Evolutionary conservation across 768 basidiomycete species (phyloP), one percentile per base, ranked within the genome.

Genomic region (Pisolithus marmoratus): DNA sequence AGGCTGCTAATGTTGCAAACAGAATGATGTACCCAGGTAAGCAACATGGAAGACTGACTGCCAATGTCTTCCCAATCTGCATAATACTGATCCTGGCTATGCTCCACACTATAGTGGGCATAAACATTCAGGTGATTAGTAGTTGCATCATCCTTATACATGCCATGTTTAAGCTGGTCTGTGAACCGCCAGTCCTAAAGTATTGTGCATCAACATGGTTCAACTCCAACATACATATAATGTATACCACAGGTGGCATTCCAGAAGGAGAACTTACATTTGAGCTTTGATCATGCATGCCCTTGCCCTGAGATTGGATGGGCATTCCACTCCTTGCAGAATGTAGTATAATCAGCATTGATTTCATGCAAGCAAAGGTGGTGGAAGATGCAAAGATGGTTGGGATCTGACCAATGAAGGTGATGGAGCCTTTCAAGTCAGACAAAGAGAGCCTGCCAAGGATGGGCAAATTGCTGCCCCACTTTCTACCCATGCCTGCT

Each of bases 401-500:
- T 27, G 26, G 26, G 26, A 27, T 27, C 26, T 27, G 26, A 27
- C 26, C 26, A 5, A 27, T 27, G 5, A 27, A 27, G 3, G 26
- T 27, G 26, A 8, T 27, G 26, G 26, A 27, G 42, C 22, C 41
- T 19, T 46, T 67, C 65, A 1, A 67, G 58, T 0, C 24, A 15
- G 2, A 24, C 29, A 51, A 69, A 65, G 46, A 66, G 61, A 14
- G 48, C 57, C 17, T 47, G 22, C 67, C 67, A 69, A 24, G 44
- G 38, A 3, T 47, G 44, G 2, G 49, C 59, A 57, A 66, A 64
- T n/a, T 61, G 53, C 6, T 36, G 20, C 4, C 60, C 61, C 17
- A 64, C 57, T n/a, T 20, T 68, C 62, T 19, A 61, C 59, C 60
- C 62, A 66, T 15, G 63, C 31, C 1, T 53, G 50, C 50, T 67